phyloP scores from a whole-genome alignment of 306 rosid genomes.

The Lathyrus sativus region DNA sequence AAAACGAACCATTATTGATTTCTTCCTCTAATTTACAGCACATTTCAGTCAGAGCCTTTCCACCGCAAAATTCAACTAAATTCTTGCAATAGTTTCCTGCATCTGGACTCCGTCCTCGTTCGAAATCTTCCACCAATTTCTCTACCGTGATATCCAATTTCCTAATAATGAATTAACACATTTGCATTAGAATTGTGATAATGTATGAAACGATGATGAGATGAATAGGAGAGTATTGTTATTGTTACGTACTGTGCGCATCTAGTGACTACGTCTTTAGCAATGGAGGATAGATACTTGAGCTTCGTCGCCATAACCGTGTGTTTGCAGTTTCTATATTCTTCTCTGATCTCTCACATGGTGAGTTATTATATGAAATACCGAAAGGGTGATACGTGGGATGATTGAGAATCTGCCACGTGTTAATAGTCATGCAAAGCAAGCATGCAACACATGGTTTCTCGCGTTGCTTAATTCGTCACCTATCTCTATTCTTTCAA shows the following conservation, averaged over 20 bases:
- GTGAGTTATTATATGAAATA: conserved; percentile 1
- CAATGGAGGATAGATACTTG: conserved; percentile 53
- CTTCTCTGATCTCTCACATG: conserved; percentile 21
- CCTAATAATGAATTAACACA: conserved; percentile 35
- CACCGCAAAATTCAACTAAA: conserved; percentile 75
- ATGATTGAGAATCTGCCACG: conserved; percentile 31
- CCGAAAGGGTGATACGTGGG: conserved; percentile 39
- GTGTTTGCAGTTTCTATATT: conserved; percentile 24
- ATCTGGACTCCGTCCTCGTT: conserved; percentile 58
- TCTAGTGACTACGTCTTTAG: conserved; percentile 43
- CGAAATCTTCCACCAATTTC: conserved; percentile 66
- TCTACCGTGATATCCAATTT: conserved; percentile 54
- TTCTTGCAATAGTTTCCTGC: conserved; percentile 51
- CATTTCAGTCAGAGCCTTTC: conserved; percentile 49
- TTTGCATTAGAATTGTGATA: background rate
- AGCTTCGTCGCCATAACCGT: conserved; percentile 48
- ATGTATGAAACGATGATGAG: background rate
- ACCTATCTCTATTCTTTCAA: too few species aligned
- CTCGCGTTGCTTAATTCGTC: too few species aligned
- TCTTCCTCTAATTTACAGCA: conserved; percentile 52
- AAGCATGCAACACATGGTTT: conserved; percentile 42
- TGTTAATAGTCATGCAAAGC: conserved; percentile 37
- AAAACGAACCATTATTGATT: conserved; percentile 59
- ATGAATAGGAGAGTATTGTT: background rate
- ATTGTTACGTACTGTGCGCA: conserved; percentile 44